phyloP scores from a whole-genome alignment of 805 yeast species.

The Starmerella geochares region DNA sequence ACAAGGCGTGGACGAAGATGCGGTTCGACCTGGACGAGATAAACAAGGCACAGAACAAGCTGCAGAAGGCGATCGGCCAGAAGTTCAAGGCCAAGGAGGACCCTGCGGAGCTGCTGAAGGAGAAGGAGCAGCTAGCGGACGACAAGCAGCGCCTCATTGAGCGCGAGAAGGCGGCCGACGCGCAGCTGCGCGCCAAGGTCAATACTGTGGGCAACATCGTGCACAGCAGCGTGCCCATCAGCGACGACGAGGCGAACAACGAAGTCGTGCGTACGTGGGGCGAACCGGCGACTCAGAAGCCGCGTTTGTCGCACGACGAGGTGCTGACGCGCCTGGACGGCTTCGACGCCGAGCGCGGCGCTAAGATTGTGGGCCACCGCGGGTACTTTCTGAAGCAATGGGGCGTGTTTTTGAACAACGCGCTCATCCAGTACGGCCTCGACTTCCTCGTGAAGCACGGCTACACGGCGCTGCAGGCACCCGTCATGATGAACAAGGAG shows the following conservation, averaged over 20 bases:
- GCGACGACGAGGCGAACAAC: constrained; percentile 84
- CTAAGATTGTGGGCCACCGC: constrained; percentile 94
- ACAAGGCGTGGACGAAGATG: constrained; percentile 83
- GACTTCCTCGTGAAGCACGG: constrained; percentile 66
- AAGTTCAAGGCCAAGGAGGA: constrained; percentile 93
- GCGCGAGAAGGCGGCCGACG: constrained; percentile 72
- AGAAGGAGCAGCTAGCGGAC: constrained; percentile 65
- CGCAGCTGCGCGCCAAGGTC: constrained; percentile 64
- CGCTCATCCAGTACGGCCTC: constrained; percentile 91
- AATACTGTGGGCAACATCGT: constrained; percentile 88
- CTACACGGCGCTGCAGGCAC: constrained; percentile 90
- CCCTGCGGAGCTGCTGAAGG: constrained; percentile 67
- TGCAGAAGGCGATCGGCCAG: constrained; percentile 87
- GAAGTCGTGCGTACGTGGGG: constrained; percentile 81
- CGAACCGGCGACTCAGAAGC: constrained; percentile 49
- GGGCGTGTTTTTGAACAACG: constrained; percentile 97
- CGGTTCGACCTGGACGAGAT: constrained; percentile 83
- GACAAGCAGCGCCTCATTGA: constrained; percentile 58
- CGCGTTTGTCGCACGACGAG: constrained; percentile 91
- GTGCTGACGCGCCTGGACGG: constrained; percentile 89
- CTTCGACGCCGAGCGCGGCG: constrained; percentile 98
- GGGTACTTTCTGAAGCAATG: constrained; percentile 91
- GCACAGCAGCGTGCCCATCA: constrained; percentile 80
- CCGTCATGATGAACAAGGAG: constrained; percentile 99
- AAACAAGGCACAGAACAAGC: constrained; percentile 77